These are phyloP conservation scores for Leishmania aethiopica DNA, from an alignment of 208 protist genomes.

Conservation along the genomic window DNA sequence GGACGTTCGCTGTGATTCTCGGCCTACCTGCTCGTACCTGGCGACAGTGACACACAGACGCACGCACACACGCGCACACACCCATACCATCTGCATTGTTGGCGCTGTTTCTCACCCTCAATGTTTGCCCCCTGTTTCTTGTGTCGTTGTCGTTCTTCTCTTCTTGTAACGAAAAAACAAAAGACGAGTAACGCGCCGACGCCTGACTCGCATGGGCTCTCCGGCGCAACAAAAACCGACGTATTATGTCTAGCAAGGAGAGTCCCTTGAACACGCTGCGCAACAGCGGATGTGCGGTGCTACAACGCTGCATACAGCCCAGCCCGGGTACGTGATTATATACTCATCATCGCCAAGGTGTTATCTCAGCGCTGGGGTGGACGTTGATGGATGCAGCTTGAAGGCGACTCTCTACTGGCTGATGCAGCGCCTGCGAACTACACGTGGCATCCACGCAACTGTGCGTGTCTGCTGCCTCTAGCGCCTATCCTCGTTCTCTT, in stretches of 20 bases:
- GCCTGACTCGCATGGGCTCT: not conserved
- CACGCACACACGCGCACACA: not conserved
- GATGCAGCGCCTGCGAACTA: too few relatives aligned
- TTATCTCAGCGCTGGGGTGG: not conserved
- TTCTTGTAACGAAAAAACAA: not conserved
- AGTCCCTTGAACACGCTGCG: not conserved
- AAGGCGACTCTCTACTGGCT: not conserved
- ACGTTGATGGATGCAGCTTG: not conserved
- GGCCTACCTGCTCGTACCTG: not conserved
- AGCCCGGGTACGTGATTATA: not conserved
- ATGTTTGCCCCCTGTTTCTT: not conserved
- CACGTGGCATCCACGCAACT: not conserved
- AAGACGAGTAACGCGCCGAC: not conserved
- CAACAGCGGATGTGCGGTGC: not conserved
- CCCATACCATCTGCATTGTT: not conserved
- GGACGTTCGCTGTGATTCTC: not conserved
- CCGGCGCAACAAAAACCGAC: not conserved
- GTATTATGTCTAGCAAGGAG: not conserved
- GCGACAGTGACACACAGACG: not conserved
- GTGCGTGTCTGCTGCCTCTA: not conserved
- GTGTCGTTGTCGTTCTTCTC: not conserved
- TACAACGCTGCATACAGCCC: not conserved
- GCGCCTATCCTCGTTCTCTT: not conserved
- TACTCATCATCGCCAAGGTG: not conserved
- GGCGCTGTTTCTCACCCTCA: not conserved